A percentile compares a stretch with the other conserved stretches of the same genome.
These are phyloP conservation scores for Yamadazyma atlantica DNA, from an alignment of 1,139 yeast genomes.

Conservation along the genomic window DNA sequence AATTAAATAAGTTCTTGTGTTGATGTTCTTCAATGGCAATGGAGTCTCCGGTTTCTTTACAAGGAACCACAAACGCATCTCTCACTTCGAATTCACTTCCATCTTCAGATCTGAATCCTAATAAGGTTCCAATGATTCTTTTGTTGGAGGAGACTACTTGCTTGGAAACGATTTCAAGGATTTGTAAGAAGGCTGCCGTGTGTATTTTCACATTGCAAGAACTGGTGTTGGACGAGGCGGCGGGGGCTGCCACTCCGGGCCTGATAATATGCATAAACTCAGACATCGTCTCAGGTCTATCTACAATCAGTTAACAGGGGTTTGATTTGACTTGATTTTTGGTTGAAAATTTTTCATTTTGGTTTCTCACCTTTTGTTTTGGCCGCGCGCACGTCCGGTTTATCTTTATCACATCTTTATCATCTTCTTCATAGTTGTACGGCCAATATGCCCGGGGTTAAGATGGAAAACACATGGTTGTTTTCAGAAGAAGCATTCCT, in stretches of 20 bases:
- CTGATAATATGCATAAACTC: constrained; percentile 56
- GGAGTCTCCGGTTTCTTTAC: constrained; percentile 73
- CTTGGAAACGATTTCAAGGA: constrained; percentile 50
- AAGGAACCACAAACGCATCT: constrained; percentile 82
- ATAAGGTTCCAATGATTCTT: constrained; percentile 78
- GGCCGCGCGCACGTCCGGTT: not conserved
- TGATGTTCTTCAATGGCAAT: constrained; percentile 74
- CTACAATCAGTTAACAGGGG: too few relatives aligned
- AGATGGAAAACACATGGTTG: constrained; percentile 28
- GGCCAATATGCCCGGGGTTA: not conserved
- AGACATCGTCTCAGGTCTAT: too few relatives aligned
- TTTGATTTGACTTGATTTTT: too few relatives aligned
- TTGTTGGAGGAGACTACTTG: constrained; percentile 44
- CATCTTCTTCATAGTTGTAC: not conserved
- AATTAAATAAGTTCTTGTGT: constrained; percentile 67
- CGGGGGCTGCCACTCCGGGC: constrained; percentile 58
- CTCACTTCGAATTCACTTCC: constrained; percentile 76
- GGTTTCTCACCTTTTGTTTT: not conserved
- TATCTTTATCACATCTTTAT: too few relatives aligned
- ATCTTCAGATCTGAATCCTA: constrained; percentile 83
- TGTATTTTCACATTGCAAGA: constrained; percentile 58
- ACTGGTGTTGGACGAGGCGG: constrained; percentile 45
- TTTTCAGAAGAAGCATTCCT: constrained; percentile 33
- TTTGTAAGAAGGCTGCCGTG: constrained; percentile 73
- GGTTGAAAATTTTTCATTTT: constrained; percentile 6